These are phyloP conservation scores for Rhizopus microsporus DNA, from an alignment of 371 early-diverging fungal species.

Conservation along the genomic window DNA sequence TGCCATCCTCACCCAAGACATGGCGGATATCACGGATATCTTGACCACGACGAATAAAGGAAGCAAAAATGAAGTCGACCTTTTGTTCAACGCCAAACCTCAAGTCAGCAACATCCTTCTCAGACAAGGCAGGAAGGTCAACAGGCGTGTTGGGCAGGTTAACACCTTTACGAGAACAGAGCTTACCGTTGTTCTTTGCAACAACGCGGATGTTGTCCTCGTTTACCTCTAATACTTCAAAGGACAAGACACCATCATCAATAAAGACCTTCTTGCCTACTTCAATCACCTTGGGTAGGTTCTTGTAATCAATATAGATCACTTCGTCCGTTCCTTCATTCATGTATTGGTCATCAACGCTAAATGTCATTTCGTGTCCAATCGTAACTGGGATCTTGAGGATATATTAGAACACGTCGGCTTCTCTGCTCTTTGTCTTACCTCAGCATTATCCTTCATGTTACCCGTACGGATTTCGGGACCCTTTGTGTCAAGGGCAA, in stretches of 20 bases:
- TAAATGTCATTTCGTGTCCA: conserved; percentile 85
- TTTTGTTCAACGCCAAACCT: conserved; percentile 91
- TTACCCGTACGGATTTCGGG: conserved; percentile 85
- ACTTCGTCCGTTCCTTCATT: conserved; percentile 68
- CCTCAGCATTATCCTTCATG: conserved; percentile 65
- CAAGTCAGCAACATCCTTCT: conserved; percentile 92
- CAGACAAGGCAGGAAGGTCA: conserved; percentile 91
- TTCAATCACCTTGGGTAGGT: conserved; percentile 78
- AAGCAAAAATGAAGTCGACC: conserved; percentile 97
- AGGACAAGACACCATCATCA: conserved; percentile 85
- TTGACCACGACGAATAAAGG: conserved; percentile 91
- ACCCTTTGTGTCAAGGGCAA: conserved; percentile 88
- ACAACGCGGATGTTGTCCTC: conserved; percentile 68
- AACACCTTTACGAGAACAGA: conserved; percentile 85
- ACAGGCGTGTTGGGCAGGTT: conserved; percentile 88
- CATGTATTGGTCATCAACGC: conserved; percentile 71
- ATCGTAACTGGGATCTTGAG: conserved; percentile 59
- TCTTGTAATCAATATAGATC: conserved; percentile 88
- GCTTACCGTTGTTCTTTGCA: conserved; percentile 75
- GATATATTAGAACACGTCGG: neutral
- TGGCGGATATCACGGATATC: conserved; percentile 86
- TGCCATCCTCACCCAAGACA: conserved; percentile 77
- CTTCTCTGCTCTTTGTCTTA: conserved; percentile 12
- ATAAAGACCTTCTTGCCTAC: conserved; percentile 86
- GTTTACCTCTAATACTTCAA: conserved; percentile 71